Conservation (phyloP, 805 yeast genomes). For the Lachancea sp. region DNA sequence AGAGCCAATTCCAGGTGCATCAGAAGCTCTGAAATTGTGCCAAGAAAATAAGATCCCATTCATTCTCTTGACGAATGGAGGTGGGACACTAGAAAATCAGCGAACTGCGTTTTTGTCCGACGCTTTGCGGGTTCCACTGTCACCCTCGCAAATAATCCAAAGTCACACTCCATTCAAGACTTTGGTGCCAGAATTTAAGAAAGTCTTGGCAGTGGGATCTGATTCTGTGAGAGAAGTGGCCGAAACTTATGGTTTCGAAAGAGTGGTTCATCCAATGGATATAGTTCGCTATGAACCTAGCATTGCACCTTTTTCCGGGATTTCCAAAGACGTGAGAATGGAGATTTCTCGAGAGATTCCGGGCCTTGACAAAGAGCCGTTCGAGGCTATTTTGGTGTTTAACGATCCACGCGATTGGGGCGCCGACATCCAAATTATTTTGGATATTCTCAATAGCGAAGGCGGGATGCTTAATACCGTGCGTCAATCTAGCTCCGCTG, state of each 20-base stretch:
- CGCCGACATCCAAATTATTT: conserved; percentile 70
- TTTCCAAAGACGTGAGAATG: conserved; percentile 46
- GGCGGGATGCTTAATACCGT: conserved; percentile 60
- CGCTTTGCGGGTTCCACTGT: conserved; percentile 38
- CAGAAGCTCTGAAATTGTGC: conserved; percentile 50
- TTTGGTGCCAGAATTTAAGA: conserved; percentile 44
- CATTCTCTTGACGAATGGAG: conserved; percentile 85
- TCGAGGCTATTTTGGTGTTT: conserved; percentile 77
- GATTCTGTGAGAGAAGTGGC: conserved; percentile 68
- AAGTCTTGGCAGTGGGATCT: conserved; percentile 80
- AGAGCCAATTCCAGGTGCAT: conserved; percentile 59
- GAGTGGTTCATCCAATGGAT: conserved; percentile 70
- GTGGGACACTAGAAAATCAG: conserved; percentile 65
- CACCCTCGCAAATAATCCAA: conserved; percentile 65
- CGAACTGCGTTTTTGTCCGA: conserved; percentile 49
- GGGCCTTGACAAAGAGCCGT: conserved; percentile 33
- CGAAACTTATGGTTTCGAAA: conserved; percentile 64
- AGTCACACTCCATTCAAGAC: conserved; percentile 82
- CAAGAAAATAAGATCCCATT: conserved; percentile 58
- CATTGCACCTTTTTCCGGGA: conserved; percentile 74
- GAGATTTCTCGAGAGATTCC: conserved; percentile 29
- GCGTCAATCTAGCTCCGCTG: conserved; percentile 29
- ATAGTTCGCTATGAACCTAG: conserved; percentile 50
- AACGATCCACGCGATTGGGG: conserved; percentile 89
- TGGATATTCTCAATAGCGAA: conserved; percentile 61